Conservation (phyloP, 2,329 filamentous ascomycete genomes). For the Xylariaceae sp. region DNA sequence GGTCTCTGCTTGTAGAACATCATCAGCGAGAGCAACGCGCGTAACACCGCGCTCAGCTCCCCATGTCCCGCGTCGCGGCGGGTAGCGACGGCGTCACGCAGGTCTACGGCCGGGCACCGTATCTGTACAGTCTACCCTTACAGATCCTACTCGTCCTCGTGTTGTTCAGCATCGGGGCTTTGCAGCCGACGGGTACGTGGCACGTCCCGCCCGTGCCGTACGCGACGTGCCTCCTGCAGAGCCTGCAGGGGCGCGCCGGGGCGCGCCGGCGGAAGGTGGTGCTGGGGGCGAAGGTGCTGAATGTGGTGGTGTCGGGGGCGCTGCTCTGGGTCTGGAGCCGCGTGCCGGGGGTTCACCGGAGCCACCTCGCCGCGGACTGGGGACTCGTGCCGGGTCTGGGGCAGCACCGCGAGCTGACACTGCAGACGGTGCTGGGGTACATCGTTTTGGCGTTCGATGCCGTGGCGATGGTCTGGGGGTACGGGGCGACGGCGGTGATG, state of each 20-base stretch:
- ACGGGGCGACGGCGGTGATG: background rate
- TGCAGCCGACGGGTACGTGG: background rate
- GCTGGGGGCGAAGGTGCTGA: background rate
- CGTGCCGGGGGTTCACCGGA: background rate
- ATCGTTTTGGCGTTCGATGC: background rate
- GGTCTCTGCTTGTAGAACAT: background rate
- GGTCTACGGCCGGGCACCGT: no score
- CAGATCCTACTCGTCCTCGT: background rate
- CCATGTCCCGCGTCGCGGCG: background rate
- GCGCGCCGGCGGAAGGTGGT: background rate
- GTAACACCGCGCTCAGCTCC: background rate
- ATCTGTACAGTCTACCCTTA: background rate
- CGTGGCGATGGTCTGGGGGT: background rate
- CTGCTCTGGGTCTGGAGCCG: background rate
- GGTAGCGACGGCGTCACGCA: background rate
- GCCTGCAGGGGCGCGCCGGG: background rate
- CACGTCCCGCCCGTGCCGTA: background rate
- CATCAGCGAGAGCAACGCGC: background rate
- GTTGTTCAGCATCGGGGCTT: background rate
- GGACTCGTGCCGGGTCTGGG: background rate
- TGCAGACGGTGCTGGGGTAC: background rate
- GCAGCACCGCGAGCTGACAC: background rate
- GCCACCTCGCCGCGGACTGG: background rate
- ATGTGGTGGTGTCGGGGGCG: background rate
- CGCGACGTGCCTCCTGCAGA: background rate